A percentile compares a stretch with the other conserved stretches of the same genome.
These are phyloP conservation scores for Amaranthus hypochondriacus DNA, from an alignment of 148 eudicot genomes.

Conservation along the genomic window DNA sequence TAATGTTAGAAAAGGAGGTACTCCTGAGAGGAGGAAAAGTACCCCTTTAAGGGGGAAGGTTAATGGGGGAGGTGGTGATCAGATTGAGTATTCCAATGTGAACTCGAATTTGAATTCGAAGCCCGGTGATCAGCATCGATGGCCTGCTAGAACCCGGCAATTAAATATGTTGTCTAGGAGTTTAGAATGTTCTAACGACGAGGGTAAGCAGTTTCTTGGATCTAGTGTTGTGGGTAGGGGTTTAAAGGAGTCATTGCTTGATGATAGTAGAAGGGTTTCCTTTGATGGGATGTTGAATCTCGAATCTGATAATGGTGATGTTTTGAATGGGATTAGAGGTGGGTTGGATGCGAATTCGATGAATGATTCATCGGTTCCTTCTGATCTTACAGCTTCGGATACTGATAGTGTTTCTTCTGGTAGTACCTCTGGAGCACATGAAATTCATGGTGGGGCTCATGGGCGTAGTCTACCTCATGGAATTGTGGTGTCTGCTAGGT, in stretches of 20 bases:
- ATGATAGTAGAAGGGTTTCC: slow-evolving; percentile 61
- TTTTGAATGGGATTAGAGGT: slow-evolving; percentile 35
- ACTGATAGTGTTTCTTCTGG: slow-evolving; percentile 92
- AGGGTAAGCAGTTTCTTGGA: slow-evolving; percentile 44
- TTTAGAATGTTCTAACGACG: slow-evolving; percentile 42
- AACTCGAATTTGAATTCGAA: slow-evolving; percentile 50
- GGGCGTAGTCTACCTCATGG: slow-evolving; percentile 53
- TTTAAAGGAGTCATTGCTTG: slow-evolving; percentile 51
- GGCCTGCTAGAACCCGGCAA: slow-evolving; percentile 69
- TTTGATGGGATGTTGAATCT: slow-evolving; percentile 70
- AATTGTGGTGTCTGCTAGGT: slow-evolving; percentile 59
- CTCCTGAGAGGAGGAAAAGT: slow-evolving; percentile 74
- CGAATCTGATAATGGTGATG: slow-evolving; percentile 50
- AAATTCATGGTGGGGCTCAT: slow-evolving; percentile 32
- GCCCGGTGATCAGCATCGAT: slow-evolving; percentile 64
- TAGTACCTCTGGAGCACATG: slow-evolving; percentile 78
- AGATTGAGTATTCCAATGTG: slow-evolving; percentile 27
- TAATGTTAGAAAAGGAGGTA: slow-evolving; percentile 55
- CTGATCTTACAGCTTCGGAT: slow-evolving; percentile 79
- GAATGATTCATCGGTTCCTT: slow-evolving; percentile 49
- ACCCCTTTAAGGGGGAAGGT: slow-evolving; percentile 56
- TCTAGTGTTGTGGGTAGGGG: slow-evolving; percentile 54
- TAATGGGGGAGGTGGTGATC: slow-evolving; percentile 50
- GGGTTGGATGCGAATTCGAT: background rate
- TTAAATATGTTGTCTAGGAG: slow-evolving; percentile 49